Base-by-base conservation (phyloP, 306 rosid genomes). In the Neltuma alba region DNA sequence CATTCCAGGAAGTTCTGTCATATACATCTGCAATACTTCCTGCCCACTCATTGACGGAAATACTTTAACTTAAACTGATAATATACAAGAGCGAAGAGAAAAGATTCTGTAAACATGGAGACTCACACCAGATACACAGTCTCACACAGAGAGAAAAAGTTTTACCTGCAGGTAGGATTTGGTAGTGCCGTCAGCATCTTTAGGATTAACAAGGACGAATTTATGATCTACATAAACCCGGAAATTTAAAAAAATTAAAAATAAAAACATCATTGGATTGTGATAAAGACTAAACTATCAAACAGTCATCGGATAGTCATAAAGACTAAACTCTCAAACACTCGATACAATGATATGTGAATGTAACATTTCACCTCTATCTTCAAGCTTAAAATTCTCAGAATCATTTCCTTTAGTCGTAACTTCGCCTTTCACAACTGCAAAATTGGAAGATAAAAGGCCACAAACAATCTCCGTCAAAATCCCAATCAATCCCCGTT, bases 1-100 rank as follows among this genome's bases (percentile, higher is more conserved):
- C 98, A 94, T 94, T 5, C 90, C 85, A 34, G 98, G 98, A 36
- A 94, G 90, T 88, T 94, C 98, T 71, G 69, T 86, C 82, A 34
- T 84, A 63, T 92, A 94, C 88, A 94, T 34, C 33, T 88, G 76
- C 9, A 94, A 85, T 52, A 92, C 93, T 63, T 92, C 92, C 98
- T 94, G 82, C 83, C 83, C 82, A 84, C 23, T 64, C 70, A 66
- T 70, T 72, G 16, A 69, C 41, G 63, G 11, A 69, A 62, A 78
- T 21, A 54, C 28, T 77, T 7, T 27, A 41, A 18, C 4, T n/a
- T 20, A 28, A n/a, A 28, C 28, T 36, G 14, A 64, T 58, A 27
- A 31, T 13, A 63, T 61, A 45, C 18, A 12, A 41, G 2, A 28
- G 13, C 20, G 54, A 78, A 73, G 76, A 41, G 58, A 20, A 50